phyloP scores from a whole-genome alignment of 305 asterid genomes.

The Fraxinus dipetala region DNA sequence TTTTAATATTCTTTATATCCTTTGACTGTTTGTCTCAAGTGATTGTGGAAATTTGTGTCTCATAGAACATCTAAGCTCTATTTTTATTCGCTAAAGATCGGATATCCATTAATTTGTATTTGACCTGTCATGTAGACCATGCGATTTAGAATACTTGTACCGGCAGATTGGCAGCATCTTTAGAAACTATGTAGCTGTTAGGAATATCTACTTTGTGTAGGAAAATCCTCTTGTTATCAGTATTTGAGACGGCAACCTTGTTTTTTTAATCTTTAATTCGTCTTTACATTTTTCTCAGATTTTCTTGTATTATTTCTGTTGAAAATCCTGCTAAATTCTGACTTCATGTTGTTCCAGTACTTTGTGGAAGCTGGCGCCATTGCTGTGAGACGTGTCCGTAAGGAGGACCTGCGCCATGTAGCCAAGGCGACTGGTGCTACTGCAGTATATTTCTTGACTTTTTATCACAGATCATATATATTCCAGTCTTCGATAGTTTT shows the following conservation, averaged over 20 bases:
- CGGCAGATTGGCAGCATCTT: neutral
- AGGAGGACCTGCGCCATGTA: slow-evolving; percentile 94
- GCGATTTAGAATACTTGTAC: slow-evolving; percentile 1
- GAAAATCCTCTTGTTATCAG: slow-evolving; percentile 9
- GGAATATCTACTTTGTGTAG: slow-evolving; percentile 2
- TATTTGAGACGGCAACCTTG: neutral
- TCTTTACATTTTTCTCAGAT: neutral
- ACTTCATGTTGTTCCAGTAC: slow-evolving; percentile 54
- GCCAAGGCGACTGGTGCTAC: slow-evolving; percentile 99
- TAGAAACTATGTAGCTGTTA: neutral
- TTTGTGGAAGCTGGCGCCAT: slow-evolving; percentile 98
- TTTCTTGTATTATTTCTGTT: slow-evolving; percentile 6
- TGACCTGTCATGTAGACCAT: neutral
- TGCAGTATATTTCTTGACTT: slow-evolving; percentile 45
- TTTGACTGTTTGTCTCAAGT: neutral
- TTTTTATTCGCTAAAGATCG: neutral
- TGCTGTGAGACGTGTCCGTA: slow-evolving; percentile 96
- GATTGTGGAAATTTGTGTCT: neutral
- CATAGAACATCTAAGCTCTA: neutral
- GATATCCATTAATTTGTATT: slow-evolving; percentile 6
- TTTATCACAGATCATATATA: neutral
- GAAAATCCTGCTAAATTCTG: slow-evolving; percentile 4
- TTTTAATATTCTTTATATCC: neutral
- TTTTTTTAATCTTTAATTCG: neutral
- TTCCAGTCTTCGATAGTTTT: neutral